Evolutionary conservation across 169 alveolate species (phyloP).

Genomic region (Plasmodium gaboni): DNA sequence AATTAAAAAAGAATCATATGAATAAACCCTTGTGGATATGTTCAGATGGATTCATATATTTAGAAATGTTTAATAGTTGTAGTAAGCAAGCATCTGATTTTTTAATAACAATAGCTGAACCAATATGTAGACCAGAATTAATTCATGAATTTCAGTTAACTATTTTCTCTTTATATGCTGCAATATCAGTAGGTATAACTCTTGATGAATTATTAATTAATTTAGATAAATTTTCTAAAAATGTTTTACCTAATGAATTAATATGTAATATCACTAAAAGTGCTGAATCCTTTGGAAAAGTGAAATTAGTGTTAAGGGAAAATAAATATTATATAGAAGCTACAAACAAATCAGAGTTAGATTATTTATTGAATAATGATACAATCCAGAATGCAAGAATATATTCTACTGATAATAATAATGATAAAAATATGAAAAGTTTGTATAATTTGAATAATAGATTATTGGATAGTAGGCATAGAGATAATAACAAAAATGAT

Average conservation of each 20-base stretch:
- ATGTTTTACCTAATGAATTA: slow-evolving; percentile 89
- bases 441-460: slow-evolving; percentile 2
- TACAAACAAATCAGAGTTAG: slow-evolving; percentile 87
- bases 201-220: slow-evolving; percentile 93
- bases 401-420: slow-evolving; percentile 77
- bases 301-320: slow-evolving; percentile 94
- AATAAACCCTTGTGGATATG: slow-evolving; percentile 93
- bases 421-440: not conserved
- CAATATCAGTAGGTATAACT: slow-evolving; percentile 96
- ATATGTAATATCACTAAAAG: slow-evolving; percentile 87
- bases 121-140: slow-evolving; percentile 96
- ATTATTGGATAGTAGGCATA: not conserved
- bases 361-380: slow-evolving; percentile 88
- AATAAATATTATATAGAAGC: slow-evolving; percentile 95
- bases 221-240: slow-evolving; percentile 94
- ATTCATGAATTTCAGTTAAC: slow-evolving; percentile 96
- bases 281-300: slow-evolving; percentile 94
- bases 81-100: slow-evolving; percentile 96
- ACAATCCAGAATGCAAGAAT: slow-evolving; percentile 88
- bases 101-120: slow-evolving; percentile 98
- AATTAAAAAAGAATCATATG: slow-evolving; percentile 87
- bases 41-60: slow-evolving; percentile 90
- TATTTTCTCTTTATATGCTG: slow-evolving; percentile 95
- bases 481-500: slow-evolving; percentile 9
- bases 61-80: slow-evolving; percentile 87